Evolutionary conservation across 1,284 basidiomycete genomes (phyloP), one percentile per base, ranked within the genome.

Genomic region (Chalciporus sp.): DNA sequence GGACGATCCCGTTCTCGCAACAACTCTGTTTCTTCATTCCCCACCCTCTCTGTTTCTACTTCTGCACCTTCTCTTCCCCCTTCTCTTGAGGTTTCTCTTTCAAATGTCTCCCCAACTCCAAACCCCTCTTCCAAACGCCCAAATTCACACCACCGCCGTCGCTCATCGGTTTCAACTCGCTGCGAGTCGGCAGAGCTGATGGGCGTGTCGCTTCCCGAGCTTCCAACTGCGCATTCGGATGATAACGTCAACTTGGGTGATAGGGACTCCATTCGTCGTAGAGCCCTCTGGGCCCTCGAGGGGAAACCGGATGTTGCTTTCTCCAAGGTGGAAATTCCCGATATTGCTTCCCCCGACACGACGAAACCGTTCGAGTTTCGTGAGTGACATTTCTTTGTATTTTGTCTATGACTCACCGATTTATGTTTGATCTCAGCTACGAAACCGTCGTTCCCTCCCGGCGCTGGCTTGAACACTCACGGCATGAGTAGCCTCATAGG

Each of bases 101-200:
- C 69, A 54, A 58, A 66, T 52, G 63, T 14, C 12, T 14, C 31
- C 31, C 6, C 68, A 56, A 56, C 63, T 55, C 58, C 68, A 44
- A 49, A 47, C n/a, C 66, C 58, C 46, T 68, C 76, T 28, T 64
- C 80, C 31, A 86, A 87, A 63, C 86, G 88, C 50, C 70, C 68
- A 31, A 81, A 79, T 60, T 92, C 89, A 0, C 89, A 92, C 62
- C 90, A 92, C 62, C 81, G 82, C 28, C 86, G 90, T 47, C 82
- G 84, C 42, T 92, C 90, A 2, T 92, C 90, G n/a, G 88, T 92
- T 26, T 92, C 90, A 4, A 92, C 90, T 33, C 85, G 90, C 57
- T 81, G 78, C 57, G 90, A 92, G 71, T 92, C 89, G 12, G 88
- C 88, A 7, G 90, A 92, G 61, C 76, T 92, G 65, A 92, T 92